Evolutionary conservation across 371 early-diverging fungal species (phyloP), one percentile per base, ranked within the genome.

Genomic region (Syncephalastrum racemosum): DNA sequence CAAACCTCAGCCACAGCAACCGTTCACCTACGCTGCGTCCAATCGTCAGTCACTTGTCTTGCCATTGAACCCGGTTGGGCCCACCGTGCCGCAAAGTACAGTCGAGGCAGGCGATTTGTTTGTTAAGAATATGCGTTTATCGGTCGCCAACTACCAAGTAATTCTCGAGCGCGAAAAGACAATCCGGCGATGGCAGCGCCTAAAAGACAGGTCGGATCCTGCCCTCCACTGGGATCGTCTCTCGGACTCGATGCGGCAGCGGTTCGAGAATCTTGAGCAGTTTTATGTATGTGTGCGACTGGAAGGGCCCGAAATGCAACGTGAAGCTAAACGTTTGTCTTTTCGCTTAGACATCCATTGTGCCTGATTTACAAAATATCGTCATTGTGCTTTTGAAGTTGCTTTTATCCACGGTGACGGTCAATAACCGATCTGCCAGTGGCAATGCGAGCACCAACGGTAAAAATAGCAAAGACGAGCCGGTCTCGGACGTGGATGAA

Each of bases 71-170:
- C 52, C 54, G 18, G 66, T 58, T 40, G 70, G 68, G 2, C 64
- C 73, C 1, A 69, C 66, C 18, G 70, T 85, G 5, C 88, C 89
- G 2, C 62, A 60, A 6, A 71, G 84, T 31, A 70, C 90, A 12
- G 54, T 60, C 15, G 90, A 89, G 46, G 82, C 87, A 12, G 79
- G 79, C n/a, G 68, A 77, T 5, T 62, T 89, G 18, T 84, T 83
- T 59, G 46, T 74, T 23, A 65, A 75, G 43, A 77, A 86, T 52
- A 77, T 89, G 75, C 86, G 85, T 52, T 70, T 88, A 22, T 82
- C 83, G 1, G 65, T 84, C 20, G 75, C 81, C 2, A 73, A 77
- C 13, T 67, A 82, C 19, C 91, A 91, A 56, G 75, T 84, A 5
- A 73, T 82, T 24, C 58, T 75, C n/a, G 85, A 81, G 55, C 54